These are phyloP conservation scores for Fusarium fracticaudum DNA, from an alignment of 2,329 filamentous ascomycete genomes.

Conservation along the genomic window DNA sequence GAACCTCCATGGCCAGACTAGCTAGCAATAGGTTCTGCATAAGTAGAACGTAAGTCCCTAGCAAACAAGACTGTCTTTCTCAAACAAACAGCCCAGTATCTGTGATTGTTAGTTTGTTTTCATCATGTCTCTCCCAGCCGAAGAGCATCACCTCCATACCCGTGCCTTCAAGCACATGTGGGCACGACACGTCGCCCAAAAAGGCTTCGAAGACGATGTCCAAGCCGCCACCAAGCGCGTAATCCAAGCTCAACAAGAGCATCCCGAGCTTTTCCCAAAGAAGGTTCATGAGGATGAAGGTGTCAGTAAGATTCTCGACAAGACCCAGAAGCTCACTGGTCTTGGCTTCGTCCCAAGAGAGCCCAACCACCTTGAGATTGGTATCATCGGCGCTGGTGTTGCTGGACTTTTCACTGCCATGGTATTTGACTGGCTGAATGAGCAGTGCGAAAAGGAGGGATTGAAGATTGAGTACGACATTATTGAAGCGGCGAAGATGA, in stretches of 20 bases:
- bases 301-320: background rate
- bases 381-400: conserved; percentile 8
- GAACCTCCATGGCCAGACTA: background rate
- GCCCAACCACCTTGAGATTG: background rate
- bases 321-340: background rate
- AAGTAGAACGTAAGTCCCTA: background rate
- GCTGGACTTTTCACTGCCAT: conserved; percentile 14
- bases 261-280: background rate
- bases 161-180: conserved; percentile 23
- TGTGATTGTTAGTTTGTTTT: background rate
- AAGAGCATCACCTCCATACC: background rate
- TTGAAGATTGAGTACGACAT: conserved; percentile 50
- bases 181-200: conserved; percentile 17
- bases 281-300: background rate
- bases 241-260: background rate
- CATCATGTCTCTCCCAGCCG: background rate
- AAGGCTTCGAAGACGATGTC: conserved; percentile 11
- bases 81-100: background rate
- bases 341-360: background rate
- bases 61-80: background rate
- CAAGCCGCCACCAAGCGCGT: background rate
- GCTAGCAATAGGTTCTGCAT: background rate
- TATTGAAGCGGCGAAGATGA: conserved; percentile 44
- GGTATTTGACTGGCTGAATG: conserved; percentile 19
- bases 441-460: background rate